phyloP scores from a whole-genome alignment of 2,329 filamentous ascomycete species.

The Graphilbum fragrans region DNA sequence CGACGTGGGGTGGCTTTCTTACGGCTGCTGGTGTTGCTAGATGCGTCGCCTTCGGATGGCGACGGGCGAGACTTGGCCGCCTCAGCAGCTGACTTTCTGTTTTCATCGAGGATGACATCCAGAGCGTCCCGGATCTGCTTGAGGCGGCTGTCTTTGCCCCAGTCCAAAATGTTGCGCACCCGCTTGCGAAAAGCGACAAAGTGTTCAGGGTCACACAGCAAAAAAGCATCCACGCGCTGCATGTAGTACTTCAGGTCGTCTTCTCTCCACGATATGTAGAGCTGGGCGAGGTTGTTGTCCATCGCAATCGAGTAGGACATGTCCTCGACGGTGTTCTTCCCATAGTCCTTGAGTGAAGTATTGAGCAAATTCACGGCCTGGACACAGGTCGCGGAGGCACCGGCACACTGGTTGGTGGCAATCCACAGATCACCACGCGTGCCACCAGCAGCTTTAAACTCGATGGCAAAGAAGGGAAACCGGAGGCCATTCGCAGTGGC shows the following conservation, averaged over 20 bases:
- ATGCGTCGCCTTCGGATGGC: too few species aligned
- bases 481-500: constrained; percentile 1
- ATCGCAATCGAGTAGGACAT: neutral
- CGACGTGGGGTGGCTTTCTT: too few species aligned
- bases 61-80: too few species aligned
- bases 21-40: too few species aligned
- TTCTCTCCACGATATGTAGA: neutral
- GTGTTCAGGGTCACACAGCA: neutral
- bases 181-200: neutral
- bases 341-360: neutral
- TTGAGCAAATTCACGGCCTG: constrained; percentile 3
- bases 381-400: constrained; percentile 6
- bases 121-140: neutral
- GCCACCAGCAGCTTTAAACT: constrained; percentile 7
- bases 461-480: constrained; percentile 9
- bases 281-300: neutral
- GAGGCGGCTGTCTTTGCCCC: neutral
- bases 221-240: neutral
- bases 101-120: too few species aligned
- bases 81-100: too few species aligned
- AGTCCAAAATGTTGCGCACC: neutral
- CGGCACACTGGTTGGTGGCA: constrained; percentile 6
- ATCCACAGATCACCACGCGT: constrained; percentile 2
- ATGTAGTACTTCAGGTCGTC: neutral
- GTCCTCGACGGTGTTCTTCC: neutral